Percentiles rank a stretch among this genome's conserved stretches.
phyloP scores from a whole-genome alignment of 169 alveolate genomes.

The Plasmodium malariae region DNA sequence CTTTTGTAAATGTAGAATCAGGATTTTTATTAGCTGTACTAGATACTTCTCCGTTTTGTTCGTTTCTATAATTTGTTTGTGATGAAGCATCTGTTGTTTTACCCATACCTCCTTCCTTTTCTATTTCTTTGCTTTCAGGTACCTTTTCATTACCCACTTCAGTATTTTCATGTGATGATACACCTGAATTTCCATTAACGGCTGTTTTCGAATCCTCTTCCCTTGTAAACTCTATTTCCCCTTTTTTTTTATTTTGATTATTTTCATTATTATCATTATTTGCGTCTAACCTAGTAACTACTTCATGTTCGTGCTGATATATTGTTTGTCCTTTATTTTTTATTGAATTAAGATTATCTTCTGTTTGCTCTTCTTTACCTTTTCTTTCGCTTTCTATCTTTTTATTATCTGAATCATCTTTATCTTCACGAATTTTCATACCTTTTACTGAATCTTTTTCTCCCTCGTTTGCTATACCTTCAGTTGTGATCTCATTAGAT shows the following conservation, averaged over 20 bases:
- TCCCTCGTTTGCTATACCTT: not conserved
- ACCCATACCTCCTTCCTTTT: not conserved
- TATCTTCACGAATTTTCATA: constrained; percentile 3
- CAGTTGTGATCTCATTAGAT: not conserved
- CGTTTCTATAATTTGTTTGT: not conserved
- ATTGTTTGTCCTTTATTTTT: not conserved
- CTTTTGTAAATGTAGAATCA: constrained; percentile 21
- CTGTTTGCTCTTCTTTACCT: not conserved
- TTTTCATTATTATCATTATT: not conserved
- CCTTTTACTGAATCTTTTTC: not conserved
- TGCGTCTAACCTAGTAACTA: constrained; percentile 9
- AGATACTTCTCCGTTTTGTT: constrained; percentile 6
- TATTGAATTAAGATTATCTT: not conserved
- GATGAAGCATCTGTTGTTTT: not conserved
- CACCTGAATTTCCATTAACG: not conserved
- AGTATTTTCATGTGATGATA: constrained; percentile 19
- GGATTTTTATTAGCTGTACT: not conserved
- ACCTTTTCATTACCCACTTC: not conserved
- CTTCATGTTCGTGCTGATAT: not conserved
- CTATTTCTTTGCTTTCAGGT: not conserved
- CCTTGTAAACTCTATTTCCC: not conserved
- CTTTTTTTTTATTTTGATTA: constrained; percentile 1
- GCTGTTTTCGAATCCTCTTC: not conserved
- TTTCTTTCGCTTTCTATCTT: not conserved
- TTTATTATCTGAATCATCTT: not conserved